Conservation (phyloP, 2,329 filamentous ascomycete species). For the Scleromitrula shiraiana region DNA sequence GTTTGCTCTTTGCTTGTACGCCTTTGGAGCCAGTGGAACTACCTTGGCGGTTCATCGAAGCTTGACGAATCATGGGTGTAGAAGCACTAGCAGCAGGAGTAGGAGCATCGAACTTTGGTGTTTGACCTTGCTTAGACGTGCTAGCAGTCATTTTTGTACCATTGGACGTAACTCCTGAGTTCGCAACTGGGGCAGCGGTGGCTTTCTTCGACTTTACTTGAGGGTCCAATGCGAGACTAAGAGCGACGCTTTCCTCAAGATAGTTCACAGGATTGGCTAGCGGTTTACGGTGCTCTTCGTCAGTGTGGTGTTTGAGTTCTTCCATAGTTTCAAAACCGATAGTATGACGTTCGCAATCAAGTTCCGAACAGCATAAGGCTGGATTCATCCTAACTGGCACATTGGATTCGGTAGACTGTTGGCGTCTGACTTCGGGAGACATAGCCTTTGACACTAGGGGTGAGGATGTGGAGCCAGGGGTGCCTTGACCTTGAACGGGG, state of each 20-base stretch:
- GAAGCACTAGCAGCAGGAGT: constrained; percentile 27
- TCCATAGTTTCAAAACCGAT: constrained; percentile 47
- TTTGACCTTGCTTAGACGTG: constrained; percentile 33
- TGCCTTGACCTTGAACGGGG: constrained; percentile 31
- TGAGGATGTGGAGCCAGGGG: constrained; percentile 23
- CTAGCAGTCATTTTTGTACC: constrained; percentile 25
- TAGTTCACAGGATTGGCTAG: constrained; percentile 47
- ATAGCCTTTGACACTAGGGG: constrained; percentile 24
- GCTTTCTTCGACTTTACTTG: constrained; percentile 34
- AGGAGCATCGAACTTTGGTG: constrained; percentile 33
- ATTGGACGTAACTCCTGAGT: constrained; percentile 29
- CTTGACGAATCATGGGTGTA: constrained; percentile 42
- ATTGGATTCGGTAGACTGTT: constrained; percentile 18
- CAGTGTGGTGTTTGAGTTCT: constrained; percentile 42
- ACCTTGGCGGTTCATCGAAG: constrained; percentile 42
- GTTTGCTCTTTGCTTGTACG: constrained; percentile 13
- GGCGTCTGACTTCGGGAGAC: constrained; percentile 25
- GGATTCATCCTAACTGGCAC: constrained; percentile 21
- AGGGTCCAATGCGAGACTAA: constrained; percentile 42
- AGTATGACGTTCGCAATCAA: constrained; percentile 44
- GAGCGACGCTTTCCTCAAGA: constrained; percentile 41
- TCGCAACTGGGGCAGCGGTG: not conserved
- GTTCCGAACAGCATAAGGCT: constrained; percentile 39
- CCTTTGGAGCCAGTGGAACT: constrained; percentile 38
- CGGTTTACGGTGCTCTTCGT: constrained; percentile 53